Evolutionary conservation across 352 stramenopile species (phyloP).

Genomic region (Pythium aphanidermatum): DNA sequence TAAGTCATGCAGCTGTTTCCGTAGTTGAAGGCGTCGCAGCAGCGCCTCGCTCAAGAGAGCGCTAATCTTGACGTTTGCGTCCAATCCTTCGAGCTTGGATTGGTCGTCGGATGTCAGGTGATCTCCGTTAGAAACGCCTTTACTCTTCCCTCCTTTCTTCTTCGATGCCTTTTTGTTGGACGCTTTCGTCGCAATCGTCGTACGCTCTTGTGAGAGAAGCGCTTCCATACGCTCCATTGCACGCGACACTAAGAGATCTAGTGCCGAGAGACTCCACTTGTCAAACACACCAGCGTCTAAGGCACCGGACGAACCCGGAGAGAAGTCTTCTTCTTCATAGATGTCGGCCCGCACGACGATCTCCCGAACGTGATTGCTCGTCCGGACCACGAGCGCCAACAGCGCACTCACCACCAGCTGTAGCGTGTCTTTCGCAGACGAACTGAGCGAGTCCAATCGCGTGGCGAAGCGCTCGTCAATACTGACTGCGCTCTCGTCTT

Average conservation of each 20-base stretch:
- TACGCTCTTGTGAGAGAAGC: conserved; percentile 36
- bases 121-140: too few relatives aligned
- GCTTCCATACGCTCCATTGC: conserved; percentile 43
- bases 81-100: conserved; percentile 35
- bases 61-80: conserved; percentile 45
- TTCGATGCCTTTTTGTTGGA: conserved; percentile 53
- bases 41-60: conserved; percentile 54
- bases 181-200: conserved; percentile 10
- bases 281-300: conserved; percentile 57
- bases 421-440: conserved; percentile 42
- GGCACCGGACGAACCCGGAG: conserved; percentile 34
- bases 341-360: conserved; percentile 90
- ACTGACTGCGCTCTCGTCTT: conserved; percentile 9
- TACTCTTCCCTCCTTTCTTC: conserved; percentile 54
- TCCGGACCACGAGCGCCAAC: conserved; percentile 63
- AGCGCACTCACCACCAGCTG: conserved; percentile 68
- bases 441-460: conserved; percentile 5
- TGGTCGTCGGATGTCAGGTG: too few relatives aligned
- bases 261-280: conserved; percentile 26
- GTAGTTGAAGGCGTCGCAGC: conserved; percentile 50
- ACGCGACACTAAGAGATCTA: conserved; percentile 33
- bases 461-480: conserved; percentile 28
- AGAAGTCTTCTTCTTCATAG: conserved; percentile 96
- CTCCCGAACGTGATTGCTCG: conserved; percentile 70
- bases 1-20: conserved; percentile 21